Conservation (phyloP, 768 basidiomycete genomes). For the Agaricus bisporus region DNA sequence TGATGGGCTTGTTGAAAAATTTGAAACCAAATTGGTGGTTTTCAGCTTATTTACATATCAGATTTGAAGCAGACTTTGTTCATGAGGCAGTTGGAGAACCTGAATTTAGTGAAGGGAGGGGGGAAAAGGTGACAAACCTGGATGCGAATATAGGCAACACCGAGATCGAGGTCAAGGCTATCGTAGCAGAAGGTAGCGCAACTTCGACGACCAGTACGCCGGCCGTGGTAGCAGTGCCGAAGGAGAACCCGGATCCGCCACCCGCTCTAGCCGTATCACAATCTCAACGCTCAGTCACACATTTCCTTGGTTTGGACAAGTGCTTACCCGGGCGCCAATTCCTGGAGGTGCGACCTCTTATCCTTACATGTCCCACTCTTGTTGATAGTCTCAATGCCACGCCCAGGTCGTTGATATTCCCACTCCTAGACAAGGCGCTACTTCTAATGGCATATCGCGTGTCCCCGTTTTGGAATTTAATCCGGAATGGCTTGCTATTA, state of each 20-base stretch:
- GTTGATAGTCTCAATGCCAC: not conserved
- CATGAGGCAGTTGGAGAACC: slow-evolving; percentile 28
- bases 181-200: not conserved
- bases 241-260: slow-evolving; percentile 36
- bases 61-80: slow-evolving; percentile 67
- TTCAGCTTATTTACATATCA: slow-evolving; percentile 83
- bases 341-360: slow-evolving; percentile 54
- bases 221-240: not conserved
- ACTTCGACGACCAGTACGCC: not conserved
- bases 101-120: not conserved
- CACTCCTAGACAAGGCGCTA: slow-evolving; percentile 8
- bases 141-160: slow-evolving; percentile 48
- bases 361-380: not conserved
- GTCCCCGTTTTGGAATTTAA: slow-evolving; percentile 57
- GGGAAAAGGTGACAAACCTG: slow-evolving; percentile 29
- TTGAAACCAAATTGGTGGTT: slow-evolving; percentile 89
- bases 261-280: slow-evolving; percentile 12
- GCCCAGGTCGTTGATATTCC: slow-evolving; percentile 64
- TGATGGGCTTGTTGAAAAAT: slow-evolving; percentile 67
- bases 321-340: slow-evolving; percentile 73
- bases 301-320: slow-evolving; percentile 89
- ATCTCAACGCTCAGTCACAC: slow-evolving; percentile 39
- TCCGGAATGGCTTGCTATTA: slow-evolving; percentile 92
- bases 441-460: not conserved
- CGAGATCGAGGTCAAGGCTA: slow-evolving; percentile 19